Percentiles rank a stretch among this genome's conserved stretches.
Conservation (phyloP, 106 monocot species). For the Dendrobium catenatum region DNA sequence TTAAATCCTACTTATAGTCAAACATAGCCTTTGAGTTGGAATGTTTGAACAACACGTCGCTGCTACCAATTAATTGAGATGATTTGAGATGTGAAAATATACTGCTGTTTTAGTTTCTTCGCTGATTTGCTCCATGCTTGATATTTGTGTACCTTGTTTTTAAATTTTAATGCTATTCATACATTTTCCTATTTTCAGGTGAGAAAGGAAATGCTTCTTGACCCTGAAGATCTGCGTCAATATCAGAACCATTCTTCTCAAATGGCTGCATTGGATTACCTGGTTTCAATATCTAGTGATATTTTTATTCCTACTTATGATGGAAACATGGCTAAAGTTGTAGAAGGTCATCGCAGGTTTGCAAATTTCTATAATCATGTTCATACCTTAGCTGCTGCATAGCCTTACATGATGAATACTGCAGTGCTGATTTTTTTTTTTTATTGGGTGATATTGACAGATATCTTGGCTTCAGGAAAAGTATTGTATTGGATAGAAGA, state of each 20-base stretch:
- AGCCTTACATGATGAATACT: too few relatives aligned
- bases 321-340: slow-evolving; percentile 88
- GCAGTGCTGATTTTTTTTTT: background rate
- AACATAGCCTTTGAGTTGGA: too few relatives aligned
- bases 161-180: background rate
- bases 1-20: too few relatives aligned
- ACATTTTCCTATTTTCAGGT: slow-evolving; percentile 25
- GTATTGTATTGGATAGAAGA: slow-evolving; percentile 47
- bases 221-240: slow-evolving; percentile 45
- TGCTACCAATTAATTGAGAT: background rate
- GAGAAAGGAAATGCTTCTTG: slow-evolving; percentile 62
- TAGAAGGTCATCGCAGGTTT: slow-evolving; percentile 74
- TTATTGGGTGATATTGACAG: slow-evolving; percentile 15
- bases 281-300: slow-evolving; percentile 67
- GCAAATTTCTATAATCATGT: background rate
- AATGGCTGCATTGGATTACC: slow-evolving; percentile 81
- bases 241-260: slow-evolving; percentile 70
- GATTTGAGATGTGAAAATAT: background rate
- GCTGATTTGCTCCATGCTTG: background rate
- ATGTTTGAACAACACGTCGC: background rate
- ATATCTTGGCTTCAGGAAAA: slow-evolving; percentile 57
- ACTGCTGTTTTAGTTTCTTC: background rate
- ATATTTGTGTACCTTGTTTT: background rate
- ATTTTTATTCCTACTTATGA: slow-evolving; percentile 68
- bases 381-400: background rate